Base-by-base conservation (phyloP, 1,284 basidiomycete genomes). In the Ceratobasidium sp. region DNA sequence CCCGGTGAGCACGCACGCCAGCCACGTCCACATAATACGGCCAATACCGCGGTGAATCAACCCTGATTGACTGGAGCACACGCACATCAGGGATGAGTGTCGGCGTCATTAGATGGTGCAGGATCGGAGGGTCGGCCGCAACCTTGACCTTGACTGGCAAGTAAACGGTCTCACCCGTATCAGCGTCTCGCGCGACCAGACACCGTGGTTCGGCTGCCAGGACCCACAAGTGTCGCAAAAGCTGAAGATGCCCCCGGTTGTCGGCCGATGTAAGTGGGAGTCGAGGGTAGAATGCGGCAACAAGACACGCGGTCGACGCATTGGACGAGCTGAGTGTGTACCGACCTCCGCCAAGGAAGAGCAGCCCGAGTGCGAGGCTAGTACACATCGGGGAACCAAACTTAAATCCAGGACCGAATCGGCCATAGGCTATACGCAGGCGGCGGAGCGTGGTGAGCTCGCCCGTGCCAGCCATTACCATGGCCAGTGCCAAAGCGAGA, bases 401-500 rank as follows among this genome's bases (percentile, higher is more conserved):
- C 75, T 91, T 90, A 82, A 91, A 86, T 63, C 89, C 90, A 1
- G 82, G 81, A 74, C 92, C 90, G 79, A 93, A 92, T 85, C 94
- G 91, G n/a, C 95, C 96, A 80, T 96, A 98, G 2, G 93, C 90
- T 79, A 93, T 90, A 29, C 98, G 89, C 14, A 98, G 86, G n/a
- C 95, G 88, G 37, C 95, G 89, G 31, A 99, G 85, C 76, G 94
- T 92, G 65, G 92, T 92, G 56, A 98, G 89, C 81, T 99, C 95
- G 13, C 98, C 98, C 0, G 95, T 98, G 1, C 98, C 98, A 0
- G 96, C 94, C 92, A 98, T 95, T 64, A 98, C 92, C 85, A 97
- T 92, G 77, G 91, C 90, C 34, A 98, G 83, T 2, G 95, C 87
- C 48, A 98, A 86, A 0, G 94, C 92, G 74, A 98, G 91, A 34